phyloP scores from a whole-genome alignment of 1,139 yeast genomes.

The Geotrichum europaeum region DNA sequence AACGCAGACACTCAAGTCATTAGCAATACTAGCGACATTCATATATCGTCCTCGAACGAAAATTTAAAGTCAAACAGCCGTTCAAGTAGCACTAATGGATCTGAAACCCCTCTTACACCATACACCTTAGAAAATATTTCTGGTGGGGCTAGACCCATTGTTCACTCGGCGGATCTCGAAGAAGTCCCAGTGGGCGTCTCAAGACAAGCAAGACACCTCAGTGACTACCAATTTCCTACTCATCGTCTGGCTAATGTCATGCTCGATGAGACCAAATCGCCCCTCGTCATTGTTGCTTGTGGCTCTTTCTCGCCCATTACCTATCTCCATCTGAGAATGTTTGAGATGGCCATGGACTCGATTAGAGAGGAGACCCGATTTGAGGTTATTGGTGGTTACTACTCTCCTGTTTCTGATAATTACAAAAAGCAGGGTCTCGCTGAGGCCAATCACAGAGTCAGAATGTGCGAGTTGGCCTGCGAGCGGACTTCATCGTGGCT shows the following conservation, averaged over 20 bases:
- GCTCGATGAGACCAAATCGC: constrained; percentile 71
- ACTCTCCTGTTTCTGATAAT: constrained; percentile 94
- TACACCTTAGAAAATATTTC: constrained; percentile 6
- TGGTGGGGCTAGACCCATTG: constrained; percentile 31
- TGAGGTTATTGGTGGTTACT: constrained; percentile 94
- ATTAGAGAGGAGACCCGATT: constrained; percentile 86
- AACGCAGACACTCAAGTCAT: not conserved
- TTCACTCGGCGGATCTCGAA: constrained; percentile 81
- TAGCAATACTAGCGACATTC: not conserved
- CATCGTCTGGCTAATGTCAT: constrained; percentile 73
- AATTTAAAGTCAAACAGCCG: not conserved
- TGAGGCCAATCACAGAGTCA: constrained; percentile 76
- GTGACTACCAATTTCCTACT: constrained; percentile 71
- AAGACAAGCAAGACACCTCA: constrained; percentile 70
- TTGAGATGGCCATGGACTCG: constrained; percentile 97
- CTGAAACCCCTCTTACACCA: constrained; percentile 3
- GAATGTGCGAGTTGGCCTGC: constrained; percentile 98
- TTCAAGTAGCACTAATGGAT: not conserved
- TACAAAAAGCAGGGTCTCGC: constrained; percentile 93
- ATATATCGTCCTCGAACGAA: not conserved
- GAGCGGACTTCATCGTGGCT: constrained; percentile 96
- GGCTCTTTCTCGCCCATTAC: constrained; percentile 97
- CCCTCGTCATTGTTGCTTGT: constrained; percentile 92
- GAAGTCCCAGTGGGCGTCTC: constrained; percentile 93
- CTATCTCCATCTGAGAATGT: constrained; percentile 89